These are phyloP conservation scores for Hypoxylon lienhwacheense DNA, from an alignment of 495 filamentous ascomycete species.

Conservation along the genomic window DNA sequence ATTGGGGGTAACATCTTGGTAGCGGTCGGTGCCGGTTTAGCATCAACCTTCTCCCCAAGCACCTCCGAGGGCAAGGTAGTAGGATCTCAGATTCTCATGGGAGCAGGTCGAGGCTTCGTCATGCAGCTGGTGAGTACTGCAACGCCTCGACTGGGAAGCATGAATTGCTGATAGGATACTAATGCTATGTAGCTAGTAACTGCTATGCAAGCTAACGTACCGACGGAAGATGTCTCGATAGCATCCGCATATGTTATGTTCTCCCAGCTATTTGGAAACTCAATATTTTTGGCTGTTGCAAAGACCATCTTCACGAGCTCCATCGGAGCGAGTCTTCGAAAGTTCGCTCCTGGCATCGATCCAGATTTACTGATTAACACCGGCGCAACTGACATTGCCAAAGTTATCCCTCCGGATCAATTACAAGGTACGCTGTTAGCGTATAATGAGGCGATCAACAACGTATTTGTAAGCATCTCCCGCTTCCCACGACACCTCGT, in stretches of 20 bases:
- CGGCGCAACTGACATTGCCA: constrained; percentile 27
- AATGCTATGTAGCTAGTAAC: constrained; percentile 45
- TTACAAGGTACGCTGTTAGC: constrained; percentile 19
- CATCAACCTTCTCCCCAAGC: constrained; percentile 50
- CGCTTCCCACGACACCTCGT: background rate
- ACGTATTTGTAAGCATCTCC: constrained; percentile 19
- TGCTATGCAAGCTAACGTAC: constrained; percentile 55
- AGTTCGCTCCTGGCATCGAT: constrained; percentile 23
- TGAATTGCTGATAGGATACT: background rate
- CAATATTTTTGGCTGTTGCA: constrained; percentile 51
- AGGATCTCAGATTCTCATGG: constrained; percentile 62
- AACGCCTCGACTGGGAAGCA: constrained; percentile 2
- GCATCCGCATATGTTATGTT: constrained; percentile 57
- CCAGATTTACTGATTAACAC: constrained; percentile 19
- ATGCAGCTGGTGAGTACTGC: constrained; percentile 48
- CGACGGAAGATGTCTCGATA: constrained; percentile 48
- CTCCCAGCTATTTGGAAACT: constrained; percentile 53
- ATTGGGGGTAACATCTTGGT: constrained; percentile 58
- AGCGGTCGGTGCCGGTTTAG: constrained; percentile 56
- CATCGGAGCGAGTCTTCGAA: constrained; percentile 11
- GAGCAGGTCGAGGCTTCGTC: constrained; percentile 52
- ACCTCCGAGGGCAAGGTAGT: constrained; percentile 55
- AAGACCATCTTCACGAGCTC: constrained; percentile 55
- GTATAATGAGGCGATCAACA: constrained; percentile 23
- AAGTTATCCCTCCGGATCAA: constrained; percentile 14